Evolutionary conservation across 345 rosid genomes (phyloP).

Genomic region (Bruguiera sexangula): DNA sequence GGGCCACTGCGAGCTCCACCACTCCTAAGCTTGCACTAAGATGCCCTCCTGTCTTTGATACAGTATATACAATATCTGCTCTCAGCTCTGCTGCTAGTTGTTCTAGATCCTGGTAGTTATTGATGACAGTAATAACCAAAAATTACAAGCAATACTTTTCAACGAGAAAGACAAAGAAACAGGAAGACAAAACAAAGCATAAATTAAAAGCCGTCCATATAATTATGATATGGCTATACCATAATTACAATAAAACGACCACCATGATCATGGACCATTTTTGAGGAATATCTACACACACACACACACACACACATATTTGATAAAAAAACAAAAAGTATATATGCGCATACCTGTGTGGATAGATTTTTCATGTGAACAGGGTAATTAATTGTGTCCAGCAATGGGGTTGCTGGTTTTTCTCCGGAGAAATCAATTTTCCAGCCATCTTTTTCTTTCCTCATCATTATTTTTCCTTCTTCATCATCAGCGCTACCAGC

Average conservation of each 20-base stretch:
- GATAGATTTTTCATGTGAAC: conserved; percentile 70
- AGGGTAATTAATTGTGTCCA: conserved; percentile 70
- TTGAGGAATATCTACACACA: not conserved
- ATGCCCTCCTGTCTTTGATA: conserved; percentile 64
- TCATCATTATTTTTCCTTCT: conserved; percentile 28
- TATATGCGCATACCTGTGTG: conserved; percentile 32
- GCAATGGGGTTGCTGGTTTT: conserved; percentile 64
- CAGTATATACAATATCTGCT: conserved; percentile 52
- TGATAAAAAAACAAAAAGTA: no score
- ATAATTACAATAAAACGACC: not conserved
- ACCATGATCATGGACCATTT: conserved; percentile 1
- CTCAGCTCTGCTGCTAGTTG: conserved; percentile 62
- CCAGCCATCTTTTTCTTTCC: conserved; percentile 42
- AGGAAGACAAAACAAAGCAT: not conserved
- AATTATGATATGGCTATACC: not conserved
- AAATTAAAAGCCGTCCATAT: conserved; percentile 4
- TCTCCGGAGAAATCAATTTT: conserved; percentile 42
- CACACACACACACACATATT: no score
- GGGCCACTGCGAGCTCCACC: conserved; percentile 55
- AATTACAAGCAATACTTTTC: not conserved
- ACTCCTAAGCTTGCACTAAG: conserved; percentile 67
- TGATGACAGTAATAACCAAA: not conserved
- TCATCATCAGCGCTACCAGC: conserved; percentile 32
- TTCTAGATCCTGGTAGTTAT: conserved; percentile 51
- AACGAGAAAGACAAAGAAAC: not conserved